phyloP scores from a whole-genome alignment of 257 asterid genomes.

The Dorcoceras hygrometricum region DNA sequence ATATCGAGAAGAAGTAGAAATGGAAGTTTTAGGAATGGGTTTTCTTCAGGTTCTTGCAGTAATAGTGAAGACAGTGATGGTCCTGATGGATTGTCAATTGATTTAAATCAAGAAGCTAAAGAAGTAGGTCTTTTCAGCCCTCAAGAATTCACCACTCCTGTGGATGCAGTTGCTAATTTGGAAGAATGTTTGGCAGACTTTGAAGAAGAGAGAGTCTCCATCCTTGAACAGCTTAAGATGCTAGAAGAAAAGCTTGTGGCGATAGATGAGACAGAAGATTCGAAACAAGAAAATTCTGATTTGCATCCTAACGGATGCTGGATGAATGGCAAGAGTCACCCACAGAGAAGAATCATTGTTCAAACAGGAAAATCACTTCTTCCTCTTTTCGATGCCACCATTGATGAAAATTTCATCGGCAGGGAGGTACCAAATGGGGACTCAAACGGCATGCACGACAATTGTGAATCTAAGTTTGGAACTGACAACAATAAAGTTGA shows the following conservation, averaged over 20 bases:
- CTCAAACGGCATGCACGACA: constrained; percentile 41
- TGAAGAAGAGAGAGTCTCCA: constrained; percentile 82
- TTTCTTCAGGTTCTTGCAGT: constrained; percentile 75
- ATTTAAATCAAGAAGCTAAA: constrained; percentile 65
- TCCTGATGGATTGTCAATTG: constrained; percentile 42
- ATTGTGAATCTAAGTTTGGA: constrained; percentile 32
- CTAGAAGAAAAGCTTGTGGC: constrained; percentile 77
- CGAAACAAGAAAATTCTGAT: constrained; percentile 30
- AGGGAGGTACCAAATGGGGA: constrained; percentile 30
- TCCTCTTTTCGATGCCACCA: constrained; percentile 78
- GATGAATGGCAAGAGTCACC: constrained; percentile 42
- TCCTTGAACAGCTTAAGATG: constrained; percentile 79
- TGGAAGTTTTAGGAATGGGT: constrained; percentile 60
- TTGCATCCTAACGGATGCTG: constrained; percentile 52
- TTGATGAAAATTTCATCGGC: constrained; percentile 54
- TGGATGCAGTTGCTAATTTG: constrained; percentile 57
- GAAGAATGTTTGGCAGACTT: constrained; percentile 84
- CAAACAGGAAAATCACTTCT: constrained; percentile 71
- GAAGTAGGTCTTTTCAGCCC: constrained; percentile 45
- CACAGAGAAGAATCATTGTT: constrained; percentile 31
- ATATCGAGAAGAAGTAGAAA: constrained; percentile 48
- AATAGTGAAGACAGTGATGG: constrained; percentile 84
- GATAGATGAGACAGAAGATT: constrained; percentile 40
- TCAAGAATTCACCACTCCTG: constrained; percentile 51
- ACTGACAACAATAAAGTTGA: constrained; percentile 50